Percentiles rank a stretch among this genome's conserved stretches.
These are phyloP conservation scores for Pyricularia pennisetigena DNA, from an alignment of 2,329 filamentous ascomycete genomes.

Conservation along the genomic window DNA sequence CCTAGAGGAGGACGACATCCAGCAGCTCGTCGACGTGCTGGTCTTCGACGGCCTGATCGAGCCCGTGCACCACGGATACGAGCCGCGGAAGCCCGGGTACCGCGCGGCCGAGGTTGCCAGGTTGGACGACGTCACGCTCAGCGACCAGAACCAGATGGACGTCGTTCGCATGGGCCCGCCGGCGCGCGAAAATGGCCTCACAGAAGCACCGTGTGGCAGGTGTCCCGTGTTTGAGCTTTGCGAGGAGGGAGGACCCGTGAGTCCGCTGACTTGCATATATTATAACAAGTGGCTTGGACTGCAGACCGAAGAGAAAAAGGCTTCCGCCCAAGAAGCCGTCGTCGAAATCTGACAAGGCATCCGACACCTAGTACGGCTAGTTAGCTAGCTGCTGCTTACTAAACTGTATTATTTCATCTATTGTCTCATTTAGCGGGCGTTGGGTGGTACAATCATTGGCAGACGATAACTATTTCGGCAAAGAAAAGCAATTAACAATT, in stretches of 20 bases:
- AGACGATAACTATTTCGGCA: neutral
- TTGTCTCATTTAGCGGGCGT: neutral
- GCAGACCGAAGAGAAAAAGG: conserved; percentile 18
- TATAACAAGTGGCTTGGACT: conserved; percentile 72
- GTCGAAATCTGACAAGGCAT: neutral
- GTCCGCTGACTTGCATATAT: conserved; percentile 83
- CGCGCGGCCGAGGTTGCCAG: conserved; percentile 39
- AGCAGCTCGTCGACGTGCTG: conserved; percentile 79
- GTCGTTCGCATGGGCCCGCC: conserved; percentile 22
- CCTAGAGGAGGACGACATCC: conserved; percentile 64
- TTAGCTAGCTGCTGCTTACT: neutral
- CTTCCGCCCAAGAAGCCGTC: neutral
- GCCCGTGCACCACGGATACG: conserved; percentile 32
- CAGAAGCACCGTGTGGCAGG: conserved; percentile 79
- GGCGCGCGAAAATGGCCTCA: conserved; percentile 59
- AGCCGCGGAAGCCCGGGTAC: conserved; percentile 37
- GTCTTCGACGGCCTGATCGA: conserved; percentile 83
- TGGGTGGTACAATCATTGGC: neutral
- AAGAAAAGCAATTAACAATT: neutral
- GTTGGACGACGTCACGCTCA: conserved; percentile 24
- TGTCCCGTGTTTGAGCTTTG: conserved; percentile 94
- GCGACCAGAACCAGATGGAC: conserved; percentile 18
- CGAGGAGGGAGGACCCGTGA: conserved; percentile 82
- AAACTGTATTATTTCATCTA: neutral
- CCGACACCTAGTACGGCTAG: neutral